phyloP scores from a whole-genome alignment of 306 rosid genomes.

The Rubus idaeus region DNA sequence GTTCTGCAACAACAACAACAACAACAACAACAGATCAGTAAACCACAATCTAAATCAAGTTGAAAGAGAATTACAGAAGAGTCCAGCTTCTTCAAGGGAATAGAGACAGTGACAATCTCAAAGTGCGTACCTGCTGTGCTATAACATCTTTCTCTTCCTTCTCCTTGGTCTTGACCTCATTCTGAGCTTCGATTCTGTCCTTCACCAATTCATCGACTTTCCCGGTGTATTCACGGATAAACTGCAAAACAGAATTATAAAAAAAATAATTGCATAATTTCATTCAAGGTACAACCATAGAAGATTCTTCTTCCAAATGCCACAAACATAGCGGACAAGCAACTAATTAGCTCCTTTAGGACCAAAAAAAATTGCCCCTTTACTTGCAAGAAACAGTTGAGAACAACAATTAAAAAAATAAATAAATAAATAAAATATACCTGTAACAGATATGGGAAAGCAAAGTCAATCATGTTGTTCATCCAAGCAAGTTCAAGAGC shows the following conservation, averaged over 20 bases:
- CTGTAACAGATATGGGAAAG: slow-evolving; percentile 92
- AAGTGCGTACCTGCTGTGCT: slow-evolving; percentile 76
- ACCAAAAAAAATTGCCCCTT: no score
- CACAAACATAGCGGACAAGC: neutral
- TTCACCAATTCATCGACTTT: slow-evolving; percentile 94
- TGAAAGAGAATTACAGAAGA: neutral
- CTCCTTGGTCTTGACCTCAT: slow-evolving; percentile 73
- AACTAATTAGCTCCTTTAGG: no score
- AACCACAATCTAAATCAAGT: neutral
- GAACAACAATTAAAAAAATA: slow-evolving; percentile 5
- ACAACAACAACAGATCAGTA: slow-evolving; percentile 14
- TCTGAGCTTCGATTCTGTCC: slow-evolving; percentile 79
- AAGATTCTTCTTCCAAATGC: neutral
- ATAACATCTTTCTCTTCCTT: slow-evolving; percentile 88
- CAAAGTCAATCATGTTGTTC: slow-evolving; percentile 92
- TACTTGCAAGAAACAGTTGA: neutral
- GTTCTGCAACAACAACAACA: slow-evolving; percentile 70
- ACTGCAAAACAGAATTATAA: slow-evolving; percentile 44
- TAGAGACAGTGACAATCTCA: neutral
- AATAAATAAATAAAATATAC: slow-evolving; percentile 33
- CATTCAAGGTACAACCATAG: no score
- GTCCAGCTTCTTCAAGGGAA: neutral
- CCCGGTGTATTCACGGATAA: slow-evolving; percentile 93
- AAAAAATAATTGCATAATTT: neutral
- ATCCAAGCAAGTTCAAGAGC: slow-evolving; percentile 96